Percentiles rank a stretch among this genome's conserved stretches.
phyloP scores from a whole-genome alignment of 108 stramenopile species.

The Skeletonema costatum region DNA sequence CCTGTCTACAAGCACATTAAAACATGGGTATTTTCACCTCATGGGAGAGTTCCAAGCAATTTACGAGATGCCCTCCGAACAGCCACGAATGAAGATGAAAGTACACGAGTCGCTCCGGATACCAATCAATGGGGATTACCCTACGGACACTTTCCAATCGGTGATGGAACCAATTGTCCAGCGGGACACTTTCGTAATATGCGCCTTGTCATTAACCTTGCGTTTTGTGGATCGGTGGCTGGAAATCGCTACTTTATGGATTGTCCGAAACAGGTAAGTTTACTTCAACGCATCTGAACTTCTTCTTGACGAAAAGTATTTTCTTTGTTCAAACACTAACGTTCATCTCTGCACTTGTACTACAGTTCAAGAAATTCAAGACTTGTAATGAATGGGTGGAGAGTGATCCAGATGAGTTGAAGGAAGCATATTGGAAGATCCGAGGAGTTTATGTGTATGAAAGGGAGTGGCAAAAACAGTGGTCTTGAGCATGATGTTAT shows the following conservation, averaged over 20 bases:
- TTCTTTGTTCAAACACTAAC: too few species aligned
- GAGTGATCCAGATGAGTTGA: constrained; percentile 73
- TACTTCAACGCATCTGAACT: too few species aligned
- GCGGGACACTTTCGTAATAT: constrained; percentile 82
- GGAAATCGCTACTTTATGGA: constrained; percentile 84
- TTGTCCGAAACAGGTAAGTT: constrained; percentile 58
- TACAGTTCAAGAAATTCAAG: constrained; percentile 58
- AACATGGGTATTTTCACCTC: constrained; percentile 87
- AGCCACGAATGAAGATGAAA: constrained; percentile 47
- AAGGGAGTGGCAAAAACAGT: constrained; percentile 64
- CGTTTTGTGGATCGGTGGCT: constrained; percentile 87
- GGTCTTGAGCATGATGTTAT: constrained; percentile 6
- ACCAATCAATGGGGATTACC: constrained; percentile 83
- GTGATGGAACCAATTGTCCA: constrained; percentile 77
- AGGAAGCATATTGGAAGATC: constrained; percentile 91
- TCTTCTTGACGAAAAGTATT: too few species aligned
- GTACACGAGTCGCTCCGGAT: constrained; percentile 74
- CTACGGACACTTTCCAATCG: constrained; percentile 85
- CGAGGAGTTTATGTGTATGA: constrained; percentile 89
- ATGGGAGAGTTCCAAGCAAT: constrained; percentile 73
- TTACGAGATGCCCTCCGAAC: constrained; percentile 70
- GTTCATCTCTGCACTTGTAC: too few species aligned
- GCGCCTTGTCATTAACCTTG: constrained; percentile 87
- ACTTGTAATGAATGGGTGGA: constrained; percentile 78
- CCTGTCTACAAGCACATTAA: constrained; percentile 80